Conservation (phyloP, 495 filamentous ascomycete species). For the Trichoderma virens region DNA sequence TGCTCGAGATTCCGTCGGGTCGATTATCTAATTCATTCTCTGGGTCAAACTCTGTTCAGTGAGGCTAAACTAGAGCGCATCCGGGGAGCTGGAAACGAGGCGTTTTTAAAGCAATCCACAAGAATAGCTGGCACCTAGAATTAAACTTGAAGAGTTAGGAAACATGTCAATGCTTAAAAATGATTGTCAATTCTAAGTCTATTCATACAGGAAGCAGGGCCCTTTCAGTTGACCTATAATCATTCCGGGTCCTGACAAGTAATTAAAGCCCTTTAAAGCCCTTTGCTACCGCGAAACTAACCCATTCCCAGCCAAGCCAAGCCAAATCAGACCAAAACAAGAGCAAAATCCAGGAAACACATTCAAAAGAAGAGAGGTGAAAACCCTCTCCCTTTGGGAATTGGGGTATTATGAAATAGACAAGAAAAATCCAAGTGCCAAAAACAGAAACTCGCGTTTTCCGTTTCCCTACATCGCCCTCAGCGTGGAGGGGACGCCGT, state of each 20-base stretch:
- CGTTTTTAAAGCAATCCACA: background rate
- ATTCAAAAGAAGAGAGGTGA: background rate
- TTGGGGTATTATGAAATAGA: background rate
- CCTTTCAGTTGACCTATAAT: too few relatives aligned
- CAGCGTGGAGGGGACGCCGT: background rate
- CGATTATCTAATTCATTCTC: background rate
- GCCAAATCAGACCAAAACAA: background rate
- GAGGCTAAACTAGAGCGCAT: background rate
- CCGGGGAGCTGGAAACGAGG: background rate
- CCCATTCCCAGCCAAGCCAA: background rate
- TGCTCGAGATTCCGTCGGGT: too few relatives aligned
- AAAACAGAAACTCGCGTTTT: background rate
- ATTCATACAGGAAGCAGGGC: too few relatives aligned
- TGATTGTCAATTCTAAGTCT: too few relatives aligned
- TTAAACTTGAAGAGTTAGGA: too few relatives aligned
- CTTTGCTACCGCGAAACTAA: too few relatives aligned
- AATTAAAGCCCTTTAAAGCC: too few relatives aligned
- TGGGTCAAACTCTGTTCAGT: background rate
- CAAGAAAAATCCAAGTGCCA: background rate
- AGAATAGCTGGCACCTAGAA: background rate
- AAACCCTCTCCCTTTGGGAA: background rate
- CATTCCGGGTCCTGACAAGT: too few relatives aligned
- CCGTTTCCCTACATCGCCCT: background rate
- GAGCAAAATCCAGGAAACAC: background rate
- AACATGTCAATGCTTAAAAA: too few relatives aligned